Percentiles rank a stretch among this genome's conserved stretches.
phyloP scores from a whole-genome alignment of 257 asterid species.

The Ajuga chamaepitys region DNA sequence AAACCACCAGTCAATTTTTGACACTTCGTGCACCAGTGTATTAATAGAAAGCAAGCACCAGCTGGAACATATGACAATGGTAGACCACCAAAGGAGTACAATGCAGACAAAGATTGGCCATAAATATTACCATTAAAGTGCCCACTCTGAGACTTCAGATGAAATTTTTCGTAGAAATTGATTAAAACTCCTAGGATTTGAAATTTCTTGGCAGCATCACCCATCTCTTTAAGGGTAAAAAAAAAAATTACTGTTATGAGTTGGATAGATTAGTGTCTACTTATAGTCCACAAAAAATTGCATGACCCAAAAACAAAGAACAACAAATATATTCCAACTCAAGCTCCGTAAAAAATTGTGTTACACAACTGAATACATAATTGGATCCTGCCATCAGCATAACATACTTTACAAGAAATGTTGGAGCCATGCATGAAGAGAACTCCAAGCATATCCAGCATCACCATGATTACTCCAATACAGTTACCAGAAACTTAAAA shows the following conservation, averaged over 20 bases:
- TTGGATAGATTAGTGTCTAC: background rate
- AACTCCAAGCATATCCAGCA: too few relatives aligned
- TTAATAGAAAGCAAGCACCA: slow-evolving; percentile 4
- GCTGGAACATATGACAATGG: background rate
- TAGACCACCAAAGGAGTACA: background rate
- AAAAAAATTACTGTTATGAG: background rate
- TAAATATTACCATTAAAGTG: background rate
- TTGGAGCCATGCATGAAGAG: too few relatives aligned
- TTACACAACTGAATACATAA: too few relatives aligned
- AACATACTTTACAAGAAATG: too few relatives aligned
- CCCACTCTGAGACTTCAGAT: background rate
- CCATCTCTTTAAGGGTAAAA: background rate
- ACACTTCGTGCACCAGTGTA: slow-evolving; percentile 6
- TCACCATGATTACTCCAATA: too few relatives aligned
- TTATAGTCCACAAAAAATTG: background rate
- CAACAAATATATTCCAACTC: too few relatives aligned
- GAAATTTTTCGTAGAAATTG: background rate
- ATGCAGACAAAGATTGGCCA: background rate
- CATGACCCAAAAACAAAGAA: too few relatives aligned
- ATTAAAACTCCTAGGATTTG: background rate
- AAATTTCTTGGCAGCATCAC: background rate
- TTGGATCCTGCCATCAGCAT: too few relatives aligned
- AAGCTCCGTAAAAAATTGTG: too few relatives aligned
- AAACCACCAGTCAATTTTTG: slow-evolving; percentile 21
- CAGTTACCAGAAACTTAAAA: too few relatives aligned